Conservation (phyloP, 768 basidiomycete genomes). For the Lactarius indigo region DNA sequence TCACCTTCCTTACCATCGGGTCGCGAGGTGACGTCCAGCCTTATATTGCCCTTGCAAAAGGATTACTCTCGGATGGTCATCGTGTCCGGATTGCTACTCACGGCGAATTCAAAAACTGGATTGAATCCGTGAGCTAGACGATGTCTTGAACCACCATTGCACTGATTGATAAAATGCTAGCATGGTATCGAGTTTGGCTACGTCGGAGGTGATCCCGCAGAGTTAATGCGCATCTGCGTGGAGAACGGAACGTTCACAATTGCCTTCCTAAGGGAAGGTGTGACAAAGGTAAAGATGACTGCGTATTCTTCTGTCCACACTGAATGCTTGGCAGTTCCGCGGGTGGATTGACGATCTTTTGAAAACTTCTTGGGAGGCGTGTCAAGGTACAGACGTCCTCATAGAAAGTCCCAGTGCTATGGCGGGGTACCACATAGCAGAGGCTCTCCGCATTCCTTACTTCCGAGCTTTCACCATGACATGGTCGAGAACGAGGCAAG, state of each 20-base stretch:
- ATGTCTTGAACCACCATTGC: too few relatives aligned
- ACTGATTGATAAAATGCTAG: conserved; percentile 38
- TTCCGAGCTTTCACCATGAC: conserved; percentile 98
- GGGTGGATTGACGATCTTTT: conserved; percentile 97
- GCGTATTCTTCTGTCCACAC: conserved; percentile 10
- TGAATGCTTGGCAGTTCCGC: conserved; percentile 62
- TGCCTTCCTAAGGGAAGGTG: conserved; percentile 86
- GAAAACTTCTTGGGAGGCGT: conserved; percentile 93
- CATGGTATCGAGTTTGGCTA: conserved; percentile 94
- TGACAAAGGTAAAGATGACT: conserved; percentile 61
- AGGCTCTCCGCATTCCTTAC: conserved; percentile 89
- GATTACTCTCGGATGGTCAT: conserved; percentile 87
- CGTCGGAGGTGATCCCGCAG: conserved; percentile 96
- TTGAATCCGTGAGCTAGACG: conserved; percentile 70
- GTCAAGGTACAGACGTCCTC: conserved; percentile 89
- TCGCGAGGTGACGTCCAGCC: conserved; percentile 97
- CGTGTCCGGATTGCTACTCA: conserved; percentile 89
- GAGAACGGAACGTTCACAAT: conserved; percentile 98
- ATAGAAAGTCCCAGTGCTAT: conserved; percentile 97
- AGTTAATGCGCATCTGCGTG: conserved; percentile 95
- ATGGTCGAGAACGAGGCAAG: conserved; percentile 85
- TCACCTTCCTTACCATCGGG: conserved; percentile 95
- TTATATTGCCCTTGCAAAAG: conserved; percentile 94
- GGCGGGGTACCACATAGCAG: conserved; percentile 96
- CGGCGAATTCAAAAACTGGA: conserved; percentile 92